A percentile compares a stretch with the other conserved stretches of the same genome.
phyloP scores from a whole-genome alignment of 805 yeast genomes.

The Saturnispora quitensis region DNA sequence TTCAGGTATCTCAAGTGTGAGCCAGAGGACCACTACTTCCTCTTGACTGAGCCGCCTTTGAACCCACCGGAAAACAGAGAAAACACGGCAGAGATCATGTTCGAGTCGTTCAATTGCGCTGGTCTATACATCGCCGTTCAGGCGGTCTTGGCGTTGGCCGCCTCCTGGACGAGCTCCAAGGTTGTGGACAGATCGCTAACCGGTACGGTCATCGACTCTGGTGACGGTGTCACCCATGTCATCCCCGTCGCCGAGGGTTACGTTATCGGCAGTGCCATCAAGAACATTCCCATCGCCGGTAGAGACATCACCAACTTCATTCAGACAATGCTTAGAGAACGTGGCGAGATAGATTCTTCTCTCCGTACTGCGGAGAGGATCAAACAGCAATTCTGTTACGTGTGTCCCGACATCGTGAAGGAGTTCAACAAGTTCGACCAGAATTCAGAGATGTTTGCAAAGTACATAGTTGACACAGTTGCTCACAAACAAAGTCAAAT shows the following conservation, averaged over 20 bases:
- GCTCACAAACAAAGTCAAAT: conserved; percentile 55
- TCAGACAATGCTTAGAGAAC: conserved; percentile 87
- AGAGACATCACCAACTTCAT: conserved; percentile 93
- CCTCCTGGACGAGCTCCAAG: conserved; percentile 96
- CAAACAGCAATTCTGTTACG: conserved; percentile 95
- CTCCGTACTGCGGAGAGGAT: conserved; percentile 93
- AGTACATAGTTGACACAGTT: conserved; percentile 80
- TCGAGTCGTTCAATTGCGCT: conserved; percentile 97
- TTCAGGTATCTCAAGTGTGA: conserved; percentile 95
- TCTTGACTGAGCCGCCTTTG: conserved; percentile 95
- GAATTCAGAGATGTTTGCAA: conserved; percentile 89
- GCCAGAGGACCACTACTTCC: conserved; percentile 96
- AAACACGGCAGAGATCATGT: conserved; percentile 97
- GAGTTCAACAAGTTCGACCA: conserved; percentile 93
- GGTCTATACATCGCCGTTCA: conserved; percentile 98
- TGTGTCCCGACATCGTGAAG: conserved; percentile 94
- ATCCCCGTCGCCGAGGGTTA: conserved; percentile 99
- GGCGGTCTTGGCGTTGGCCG: conserved; percentile 97
- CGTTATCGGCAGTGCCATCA: conserved; percentile 95
- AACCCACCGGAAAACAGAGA: conserved; percentile 99
- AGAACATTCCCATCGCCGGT: conserved; percentile 97
- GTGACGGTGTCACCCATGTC: conserved; percentile 99
- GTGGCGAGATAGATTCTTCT: conserved; percentile 92
- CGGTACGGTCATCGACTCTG: conserved; percentile 97
- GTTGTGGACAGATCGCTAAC: conserved; percentile 92